Evolutionary conservation across 208 protist species (phyloP).

Genomic region (Herpetomonas tarakana): DNA sequence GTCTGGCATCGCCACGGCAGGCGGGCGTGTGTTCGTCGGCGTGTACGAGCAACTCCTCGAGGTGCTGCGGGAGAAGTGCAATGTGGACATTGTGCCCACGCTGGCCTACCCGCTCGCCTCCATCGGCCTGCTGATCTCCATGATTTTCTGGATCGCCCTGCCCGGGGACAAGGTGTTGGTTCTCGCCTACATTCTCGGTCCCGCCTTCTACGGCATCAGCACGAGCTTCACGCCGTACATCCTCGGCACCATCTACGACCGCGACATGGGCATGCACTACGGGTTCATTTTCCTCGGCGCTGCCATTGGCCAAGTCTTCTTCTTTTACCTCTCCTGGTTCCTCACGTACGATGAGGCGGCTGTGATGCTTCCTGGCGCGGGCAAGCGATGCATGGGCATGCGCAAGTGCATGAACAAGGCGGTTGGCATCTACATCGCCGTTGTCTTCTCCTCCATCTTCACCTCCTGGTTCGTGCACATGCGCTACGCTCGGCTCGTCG

Average conservation of each 20-base stretch:
- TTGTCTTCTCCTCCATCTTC: conserved; percentile 17
- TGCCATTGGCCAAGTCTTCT: conserved; percentile 37
- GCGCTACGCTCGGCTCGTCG: conserved; percentile 22
- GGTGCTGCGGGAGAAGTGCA: conserved; percentile 14
- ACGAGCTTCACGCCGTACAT: conserved; percentile 51
- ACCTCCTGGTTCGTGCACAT: conserved; percentile 17
- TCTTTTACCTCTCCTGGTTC: conserved; percentile 34
- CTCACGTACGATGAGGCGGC: conserved; percentile 31
- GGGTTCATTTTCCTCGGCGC: conserved; percentile 44
- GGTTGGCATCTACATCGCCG: conserved; percentile 32
- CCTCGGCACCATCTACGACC: conserved; percentile 45
- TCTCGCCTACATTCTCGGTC: conserved; percentile 29
- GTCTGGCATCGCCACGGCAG: conserved; percentile 29
- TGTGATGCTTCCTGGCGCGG: conserved; percentile 10
- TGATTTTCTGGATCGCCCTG: conserved; percentile 44
- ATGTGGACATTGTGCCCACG: conserved; percentile 21
- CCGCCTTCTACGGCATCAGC: conserved; percentile 42
- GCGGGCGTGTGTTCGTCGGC: conserved; percentile 41
- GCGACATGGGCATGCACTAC: conserved; percentile 60
- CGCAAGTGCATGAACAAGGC: conserved; percentile 41
- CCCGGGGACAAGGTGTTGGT: conserved; percentile 32
- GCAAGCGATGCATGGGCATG: conserved; percentile 25
- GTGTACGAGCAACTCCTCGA: conserved; percentile 32
- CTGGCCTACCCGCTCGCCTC: conserved; percentile 29
- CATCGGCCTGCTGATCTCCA: conserved; percentile 21